phyloP scores from a whole-genome alignment of 257 asterid species.

The Coffea eugenioides region DNA sequence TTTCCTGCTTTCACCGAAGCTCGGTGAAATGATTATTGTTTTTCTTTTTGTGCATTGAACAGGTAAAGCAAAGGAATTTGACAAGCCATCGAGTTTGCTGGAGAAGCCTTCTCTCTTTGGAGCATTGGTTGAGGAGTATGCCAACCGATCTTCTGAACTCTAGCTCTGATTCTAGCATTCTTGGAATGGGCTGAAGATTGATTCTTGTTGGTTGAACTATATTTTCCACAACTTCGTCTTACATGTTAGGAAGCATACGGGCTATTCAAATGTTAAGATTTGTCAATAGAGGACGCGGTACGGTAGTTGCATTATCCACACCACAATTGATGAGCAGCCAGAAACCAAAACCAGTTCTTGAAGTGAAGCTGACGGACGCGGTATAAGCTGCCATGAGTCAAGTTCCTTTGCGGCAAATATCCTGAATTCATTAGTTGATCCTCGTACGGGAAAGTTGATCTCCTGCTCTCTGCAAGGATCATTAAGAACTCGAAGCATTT shows the following conservation, averaged over 20 bases:
- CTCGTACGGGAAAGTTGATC: too few relatives aligned
- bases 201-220: not conserved
- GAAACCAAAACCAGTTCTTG: not conserved
- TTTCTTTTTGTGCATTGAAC: conserved; percentile 3
- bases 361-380: not conserved
- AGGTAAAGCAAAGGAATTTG: conserved; percentile 84
- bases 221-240: not conserved
- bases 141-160: conserved; percentile 75
- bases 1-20: not conserved
- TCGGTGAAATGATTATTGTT: not conserved
- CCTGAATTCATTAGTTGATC: not conserved
- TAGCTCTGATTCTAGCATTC: conserved; percentile 23
- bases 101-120: conserved; percentile 84
- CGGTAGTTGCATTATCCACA: not conserved
- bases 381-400: not conserved
- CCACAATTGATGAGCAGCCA: not conserved
- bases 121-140: conserved; percentile 95
- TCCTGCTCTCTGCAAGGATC: not conserved
- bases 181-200: not conserved
- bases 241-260: not conserved
- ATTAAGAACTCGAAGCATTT: not conserved
- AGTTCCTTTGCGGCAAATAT: not conserved
- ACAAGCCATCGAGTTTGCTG: conserved; percentile 63
- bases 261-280: not conserved
- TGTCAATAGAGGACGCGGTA: not conserved